phyloP scores from a whole-genome alignment of 495 filamentous ascomycete species.

The Neurospora sp. region DNA sequence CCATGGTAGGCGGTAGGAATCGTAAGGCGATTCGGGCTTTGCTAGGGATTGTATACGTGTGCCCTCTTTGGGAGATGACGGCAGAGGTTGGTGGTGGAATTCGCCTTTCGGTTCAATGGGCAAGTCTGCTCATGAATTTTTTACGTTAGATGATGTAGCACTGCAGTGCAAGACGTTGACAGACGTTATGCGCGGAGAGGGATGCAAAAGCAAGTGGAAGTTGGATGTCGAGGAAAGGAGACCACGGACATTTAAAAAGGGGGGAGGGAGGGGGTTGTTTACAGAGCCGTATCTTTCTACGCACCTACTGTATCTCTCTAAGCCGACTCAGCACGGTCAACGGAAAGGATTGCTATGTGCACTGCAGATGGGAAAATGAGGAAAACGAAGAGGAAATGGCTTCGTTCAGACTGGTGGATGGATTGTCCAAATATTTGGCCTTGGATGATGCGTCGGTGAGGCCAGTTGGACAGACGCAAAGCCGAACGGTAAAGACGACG shows the following conservation, averaged over 20 bases:
- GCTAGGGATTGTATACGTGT: background rate
- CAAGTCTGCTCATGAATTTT: background rate
- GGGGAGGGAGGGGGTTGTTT: background rate
- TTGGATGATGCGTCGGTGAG: background rate
- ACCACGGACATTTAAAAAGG: background rate
- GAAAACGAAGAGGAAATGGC: background rate
- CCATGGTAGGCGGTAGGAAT: slow-evolving; percentile 11
- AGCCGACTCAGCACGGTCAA: background rate
- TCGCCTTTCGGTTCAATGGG: background rate
- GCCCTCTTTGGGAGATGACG: background rate
- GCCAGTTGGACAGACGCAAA: background rate
- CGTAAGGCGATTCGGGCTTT: background rate
- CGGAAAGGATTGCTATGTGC: background rate
- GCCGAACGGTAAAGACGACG: background rate
- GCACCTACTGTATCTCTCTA: background rate
- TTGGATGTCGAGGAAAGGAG: background rate
- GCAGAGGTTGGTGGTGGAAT: background rate
- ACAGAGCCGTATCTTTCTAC: background rate
- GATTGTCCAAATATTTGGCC: background rate
- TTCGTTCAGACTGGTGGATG: background rate
- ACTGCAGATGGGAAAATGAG: background rate
- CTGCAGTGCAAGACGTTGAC: background rate
- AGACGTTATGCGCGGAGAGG: background rate
- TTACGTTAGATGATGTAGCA: background rate
- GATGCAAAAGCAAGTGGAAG: background rate